These are phyloP conservation scores for Talaromyces wortmannii DNA, from an alignment of 495 filamentous ascomycete genomes.

Conservation along the genomic window DNA sequence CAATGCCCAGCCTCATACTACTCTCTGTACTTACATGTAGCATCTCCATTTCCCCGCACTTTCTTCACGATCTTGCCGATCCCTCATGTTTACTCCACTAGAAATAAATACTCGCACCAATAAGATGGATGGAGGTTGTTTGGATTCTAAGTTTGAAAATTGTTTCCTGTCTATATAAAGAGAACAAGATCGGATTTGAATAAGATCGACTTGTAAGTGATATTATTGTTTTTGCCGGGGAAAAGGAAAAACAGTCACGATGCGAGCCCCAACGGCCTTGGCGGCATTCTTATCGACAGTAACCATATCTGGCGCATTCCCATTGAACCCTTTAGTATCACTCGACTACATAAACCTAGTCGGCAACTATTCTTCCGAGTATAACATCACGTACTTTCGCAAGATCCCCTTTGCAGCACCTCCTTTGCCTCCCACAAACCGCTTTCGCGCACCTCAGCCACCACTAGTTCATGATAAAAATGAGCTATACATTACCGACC, in stretches of 20 bases:
- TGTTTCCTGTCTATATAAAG: background rate
- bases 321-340: conserved; percentile 14
- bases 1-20: too few species aligned
- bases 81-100: background rate
- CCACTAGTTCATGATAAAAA: conserved; percentile 32
- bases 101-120: background rate
- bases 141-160: background rate
- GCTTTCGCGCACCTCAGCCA: conserved; percentile 50
- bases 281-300: background rate
- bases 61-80: background rate
- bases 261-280: background rate
- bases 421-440: conserved; percentile 31
- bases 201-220: background rate
- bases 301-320: background rate
- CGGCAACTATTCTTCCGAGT: conserved; percentile 43
- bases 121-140: background rate
- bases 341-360: conserved; percentile 53
- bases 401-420: conserved; percentile 56
- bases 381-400: conserved; percentile 47
- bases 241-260: background rate
- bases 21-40: too few species aligned
- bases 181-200: background rate
- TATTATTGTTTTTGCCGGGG: background rate
- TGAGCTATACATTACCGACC: conserved; percentile 49
- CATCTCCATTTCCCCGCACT: background rate